phyloP scores from a whole-genome alignment of 2,329 filamentous ascomycete species.

The Nigrospora sphaerica region DNA sequence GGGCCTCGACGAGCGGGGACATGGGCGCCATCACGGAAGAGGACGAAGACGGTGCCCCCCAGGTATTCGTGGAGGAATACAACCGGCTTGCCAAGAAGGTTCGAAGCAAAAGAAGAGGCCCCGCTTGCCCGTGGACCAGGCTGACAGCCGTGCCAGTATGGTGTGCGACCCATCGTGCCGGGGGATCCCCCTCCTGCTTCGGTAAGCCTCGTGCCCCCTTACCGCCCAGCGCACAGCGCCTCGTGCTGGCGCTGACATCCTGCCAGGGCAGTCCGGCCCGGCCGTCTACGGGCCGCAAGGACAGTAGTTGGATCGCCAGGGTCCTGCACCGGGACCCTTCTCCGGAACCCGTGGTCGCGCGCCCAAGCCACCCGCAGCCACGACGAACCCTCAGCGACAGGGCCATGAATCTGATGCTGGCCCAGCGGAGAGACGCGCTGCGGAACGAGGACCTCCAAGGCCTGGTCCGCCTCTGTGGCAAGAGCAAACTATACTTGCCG shows the following conservation, averaged over 20 bases:
- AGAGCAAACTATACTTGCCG: conserved; percentile 54
- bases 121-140: no score
- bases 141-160: conserved; percentile 36
- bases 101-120: background rate
- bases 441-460: conserved; percentile 46
- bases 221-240: no score
- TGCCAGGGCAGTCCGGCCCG: background rate
- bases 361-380: conserved; percentile 23
- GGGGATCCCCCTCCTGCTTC: conserved; percentile 15
- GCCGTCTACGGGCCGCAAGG: conserved; percentile 10
- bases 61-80: conserved; percentile 47
- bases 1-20: conserved; percentile 50
- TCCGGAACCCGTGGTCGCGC: no score
- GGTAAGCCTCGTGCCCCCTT: conserved; percentile 10
- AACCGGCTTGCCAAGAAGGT: conserved; percentile 55
- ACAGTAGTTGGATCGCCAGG: conserved; percentile 29
- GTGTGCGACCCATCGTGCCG: conserved; percentile 31
- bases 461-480: conserved; percentile 57
- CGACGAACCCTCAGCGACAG: conserved; percentile 51
- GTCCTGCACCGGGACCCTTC: conserved; percentile 15
- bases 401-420: conserved; percentile 36
- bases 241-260: background rate
- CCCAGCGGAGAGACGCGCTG: conserved; percentile 34
- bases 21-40: conserved; percentile 37
- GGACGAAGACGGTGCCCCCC: conserved; percentile 41